A percentile compares a stretch with the other conserved stretches of the same genome.
phyloP scores from a whole-genome alignment of 305 asterid species.

The Euphrasia arctica region DNA sequence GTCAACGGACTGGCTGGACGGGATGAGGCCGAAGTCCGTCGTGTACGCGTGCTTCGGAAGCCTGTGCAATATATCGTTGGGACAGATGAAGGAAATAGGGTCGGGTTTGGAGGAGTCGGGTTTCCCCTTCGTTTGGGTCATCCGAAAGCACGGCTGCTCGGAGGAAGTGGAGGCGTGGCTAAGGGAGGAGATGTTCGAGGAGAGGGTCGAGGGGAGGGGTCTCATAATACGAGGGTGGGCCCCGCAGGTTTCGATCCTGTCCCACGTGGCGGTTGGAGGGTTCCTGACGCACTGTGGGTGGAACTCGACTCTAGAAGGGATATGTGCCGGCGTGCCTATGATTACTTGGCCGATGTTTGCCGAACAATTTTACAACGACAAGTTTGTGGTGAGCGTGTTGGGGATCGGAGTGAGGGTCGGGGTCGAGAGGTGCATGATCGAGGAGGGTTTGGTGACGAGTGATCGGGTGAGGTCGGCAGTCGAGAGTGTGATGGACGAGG shows the following conservation, averaged over 20 bases:
- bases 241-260: conserved; percentile 53
- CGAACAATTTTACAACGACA: conserved; percentile 58
- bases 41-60: conserved; percentile 58
- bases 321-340: conserved; percentile 51
- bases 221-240: conserved; percentile 61
- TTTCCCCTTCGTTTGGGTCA: conserved; percentile 49
- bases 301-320: conserved; percentile 59
- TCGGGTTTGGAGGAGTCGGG: conserved; percentile 32
- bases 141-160: conserved; percentile 28
- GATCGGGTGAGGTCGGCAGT: too few species aligned
- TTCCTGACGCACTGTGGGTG: conserved; percentile 68
- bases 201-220: conserved; percentile 42
- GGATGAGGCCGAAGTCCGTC: conserved; percentile 32
- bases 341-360: conserved; percentile 68
- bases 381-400: conserved; percentile 35
- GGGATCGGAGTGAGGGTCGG: conserved; percentile 46
- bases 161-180: conserved; percentile 45
- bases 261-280: conserved; percentile 45
- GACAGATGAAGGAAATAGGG: conserved; percentile 38
- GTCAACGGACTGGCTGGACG: conserved; percentile 36
- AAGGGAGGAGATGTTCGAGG: too few species aligned
- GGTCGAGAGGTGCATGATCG: conserved; percentile 25
- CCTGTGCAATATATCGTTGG: conserved; percentile 27
- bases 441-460: too few species aligned
- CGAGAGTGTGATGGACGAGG: too few species aligned